A percentile compares a stretch with the other conserved stretches of the same genome.
phyloP scores from a whole-genome alignment of 176 grass and related monocot genomes.

The Pontederia paniculata region DNA sequence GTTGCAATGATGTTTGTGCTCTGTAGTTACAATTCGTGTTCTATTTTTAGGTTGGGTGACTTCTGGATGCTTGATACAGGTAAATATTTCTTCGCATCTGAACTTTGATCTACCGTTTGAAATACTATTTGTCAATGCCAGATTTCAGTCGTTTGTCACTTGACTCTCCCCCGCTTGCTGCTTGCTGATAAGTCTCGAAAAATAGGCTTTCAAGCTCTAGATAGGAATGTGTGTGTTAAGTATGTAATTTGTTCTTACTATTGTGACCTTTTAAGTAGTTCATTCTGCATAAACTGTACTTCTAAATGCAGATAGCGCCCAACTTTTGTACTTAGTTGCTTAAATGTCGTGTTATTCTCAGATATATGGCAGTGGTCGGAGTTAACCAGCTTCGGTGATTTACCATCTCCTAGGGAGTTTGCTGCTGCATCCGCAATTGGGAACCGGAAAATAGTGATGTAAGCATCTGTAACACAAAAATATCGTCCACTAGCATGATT shows the following conservation, averaged over 20 bases:
- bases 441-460: constrained; percentile 94
- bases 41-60: constrained; percentile 54
- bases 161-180: too few relatives aligned
- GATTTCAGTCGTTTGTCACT: too few relatives aligned
- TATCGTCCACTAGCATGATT: neutral
- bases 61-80: constrained; percentile 98
- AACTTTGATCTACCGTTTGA: neutral
- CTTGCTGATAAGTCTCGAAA: too few relatives aligned
- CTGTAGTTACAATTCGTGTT: constrained; percentile 15
- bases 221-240: too few relatives aligned
- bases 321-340: constrained; percentile 9
- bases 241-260: too few relatives aligned
- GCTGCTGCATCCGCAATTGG: constrained; percentile 74
- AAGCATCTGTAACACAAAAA: constrained; percentile 14
- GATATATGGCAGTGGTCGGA: constrained; percentile 98
- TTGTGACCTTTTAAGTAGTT: neutral
- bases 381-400: constrained; percentile 83
- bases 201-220: too few relatives aligned
- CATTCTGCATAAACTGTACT: too few relatives aligned
- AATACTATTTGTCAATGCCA: neutral
- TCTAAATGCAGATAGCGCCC: neutral
- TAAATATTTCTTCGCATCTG: constrained; percentile 13
- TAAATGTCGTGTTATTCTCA: constrained; percentile 10
- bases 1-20: neutral
- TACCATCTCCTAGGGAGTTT: constrained; percentile 86